phyloP scores from a whole-genome alignment of 2,329 filamentous ascomycete species.

The Nothomitra cinnamomea region DNA sequence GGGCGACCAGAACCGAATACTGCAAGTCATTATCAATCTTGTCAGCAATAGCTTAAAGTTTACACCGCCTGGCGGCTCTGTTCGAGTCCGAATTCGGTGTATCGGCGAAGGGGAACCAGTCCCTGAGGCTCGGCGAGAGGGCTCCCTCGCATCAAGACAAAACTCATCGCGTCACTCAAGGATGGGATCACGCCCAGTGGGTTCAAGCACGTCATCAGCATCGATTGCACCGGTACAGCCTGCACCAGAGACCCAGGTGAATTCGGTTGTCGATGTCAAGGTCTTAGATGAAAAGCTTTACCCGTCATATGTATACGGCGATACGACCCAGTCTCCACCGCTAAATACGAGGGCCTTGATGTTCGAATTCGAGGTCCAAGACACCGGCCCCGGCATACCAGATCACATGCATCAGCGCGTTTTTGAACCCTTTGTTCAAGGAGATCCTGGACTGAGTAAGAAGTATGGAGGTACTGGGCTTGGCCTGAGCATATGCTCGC shows the following conservation, averaged over 20 bases:
- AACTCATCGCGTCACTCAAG: conserved; percentile 7
- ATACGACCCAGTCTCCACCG: conserved; percentile 29
- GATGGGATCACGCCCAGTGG: neutral
- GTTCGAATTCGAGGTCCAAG: conserved; percentile 80
- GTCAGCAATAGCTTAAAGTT: conserved; percentile 90
- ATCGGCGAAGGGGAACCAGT: conserved; percentile 36
- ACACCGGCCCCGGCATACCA: conserved; percentile 75
- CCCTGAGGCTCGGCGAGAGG: conserved; percentile 17
- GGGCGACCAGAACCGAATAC: conserved; percentile 81
- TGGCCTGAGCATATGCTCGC: conserved; percentile 76
- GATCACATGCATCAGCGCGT: conserved; percentile 62
- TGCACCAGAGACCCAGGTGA: conserved; percentile 7
- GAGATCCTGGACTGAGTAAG: conserved; percentile 75
- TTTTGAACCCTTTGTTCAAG: conserved; percentile 89
- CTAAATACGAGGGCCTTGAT: conserved; percentile 44
- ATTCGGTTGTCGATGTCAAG: conserved; percentile 29
- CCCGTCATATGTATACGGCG: neutral
- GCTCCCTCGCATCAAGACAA: conserved; percentile 26
- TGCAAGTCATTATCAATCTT: conserved; percentile 87
- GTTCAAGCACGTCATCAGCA: conserved; percentile 7
- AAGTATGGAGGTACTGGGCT: conserved; percentile 81
- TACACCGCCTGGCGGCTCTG: conserved; percentile 58
- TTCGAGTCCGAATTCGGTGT: conserved; percentile 62
- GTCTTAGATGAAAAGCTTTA: conserved; percentile 16
- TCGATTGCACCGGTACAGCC: neutral